Evolutionary conservation across 345 rosid species (phyloP).

Genomic region (Lepidium africanum): DNA sequence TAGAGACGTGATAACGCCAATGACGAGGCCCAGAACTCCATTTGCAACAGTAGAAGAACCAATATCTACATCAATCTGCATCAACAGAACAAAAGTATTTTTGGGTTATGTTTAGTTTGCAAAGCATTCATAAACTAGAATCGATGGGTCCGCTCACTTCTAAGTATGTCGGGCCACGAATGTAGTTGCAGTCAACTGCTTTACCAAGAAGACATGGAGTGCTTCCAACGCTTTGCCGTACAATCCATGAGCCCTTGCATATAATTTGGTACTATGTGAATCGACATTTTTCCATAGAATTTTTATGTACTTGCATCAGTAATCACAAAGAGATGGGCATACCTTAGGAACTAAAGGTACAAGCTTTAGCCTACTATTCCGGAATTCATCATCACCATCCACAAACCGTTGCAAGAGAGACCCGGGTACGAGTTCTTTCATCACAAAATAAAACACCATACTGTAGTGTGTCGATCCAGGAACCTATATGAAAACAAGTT

Average conservation of each 20-base stretch:
- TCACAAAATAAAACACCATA: conserved; percentile 93
- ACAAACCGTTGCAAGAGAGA: conserved; percentile 90
- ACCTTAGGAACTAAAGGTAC: conserved; percentile 94
- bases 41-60: conserved; percentile 86
- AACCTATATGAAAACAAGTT: conserved; percentile 37
- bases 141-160: conserved; percentile 42
- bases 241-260: conserved; percentile 98
- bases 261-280: background rate
- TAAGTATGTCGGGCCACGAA: conserved; percentile 73
- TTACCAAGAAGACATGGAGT: conserved; percentile 95
- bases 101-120: background rate
- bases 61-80: too few relatives aligned
- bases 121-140: background rate
- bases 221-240: conserved; percentile 98
- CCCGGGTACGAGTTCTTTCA: conserved; percentile 53
- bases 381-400: conserved; percentile 96
- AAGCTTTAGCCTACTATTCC: conserved; percentile 91
- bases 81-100: background rate
- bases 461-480: conserved; percentile 94
- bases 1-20: conserved; percentile 72
- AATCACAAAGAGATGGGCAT: conserved; percentile 11
- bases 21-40: conserved; percentile 90
- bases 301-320: background rate
- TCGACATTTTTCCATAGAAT: background rate
- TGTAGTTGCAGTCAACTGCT: conserved; percentile 94